These are phyloP conservation scores for Pseudocercospora eumusae DNA, from an alignment of 2,329 filamentous ascomycete species.

Conservation along the genomic window DNA sequence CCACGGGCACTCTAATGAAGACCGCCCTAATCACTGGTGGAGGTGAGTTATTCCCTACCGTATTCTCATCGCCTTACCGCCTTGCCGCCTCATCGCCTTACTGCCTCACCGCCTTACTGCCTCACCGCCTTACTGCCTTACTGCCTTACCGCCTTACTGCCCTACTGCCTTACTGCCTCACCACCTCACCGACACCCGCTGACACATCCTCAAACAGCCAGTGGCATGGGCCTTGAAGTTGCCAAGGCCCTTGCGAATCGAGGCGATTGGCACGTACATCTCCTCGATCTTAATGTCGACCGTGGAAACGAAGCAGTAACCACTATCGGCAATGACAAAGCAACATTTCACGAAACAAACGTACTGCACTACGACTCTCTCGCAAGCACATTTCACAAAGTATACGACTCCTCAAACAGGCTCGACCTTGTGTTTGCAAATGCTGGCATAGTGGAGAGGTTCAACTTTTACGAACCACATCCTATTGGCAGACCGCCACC, in stretches of 20 bases:
- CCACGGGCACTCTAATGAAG: conserved; percentile 32
- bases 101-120: too few relatives aligned
- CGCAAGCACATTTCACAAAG: conserved; percentile 42
- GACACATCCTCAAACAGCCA: conserved; percentile 29
- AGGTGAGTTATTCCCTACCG: conserved; percentile 15
- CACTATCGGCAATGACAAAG: conserved; percentile 34
- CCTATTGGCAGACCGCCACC: conserved; percentile 24
- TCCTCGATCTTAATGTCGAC: conserved; percentile 44
- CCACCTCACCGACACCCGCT: neutral
- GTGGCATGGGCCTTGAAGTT: conserved; percentile 49
- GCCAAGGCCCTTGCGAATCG: conserved; percentile 43
- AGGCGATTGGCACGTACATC: conserved; percentile 44
- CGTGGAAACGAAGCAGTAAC: conserved; percentile 20
- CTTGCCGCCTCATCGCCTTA: too few relatives aligned
- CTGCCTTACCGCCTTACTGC: too few relatives aligned
- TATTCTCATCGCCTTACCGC: too few relatives aligned
- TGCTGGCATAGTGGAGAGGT: conserved; percentile 54
- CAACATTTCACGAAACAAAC: conserved; percentile 45
- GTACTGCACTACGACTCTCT: conserved; percentile 43
- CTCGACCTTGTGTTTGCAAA: conserved; percentile 56
- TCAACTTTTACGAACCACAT: conserved; percentile 37
- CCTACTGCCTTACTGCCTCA: too few relatives aligned
- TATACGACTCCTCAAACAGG: conserved; percentile 39
- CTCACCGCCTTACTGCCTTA: too few relatives aligned
- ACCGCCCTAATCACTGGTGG: conserved; percentile 19